Evolutionary conservation across 305 asterid species (phyloP), one percentile per base, ranked within the genome.

Genomic region (Fraxinus greggii): DNA sequence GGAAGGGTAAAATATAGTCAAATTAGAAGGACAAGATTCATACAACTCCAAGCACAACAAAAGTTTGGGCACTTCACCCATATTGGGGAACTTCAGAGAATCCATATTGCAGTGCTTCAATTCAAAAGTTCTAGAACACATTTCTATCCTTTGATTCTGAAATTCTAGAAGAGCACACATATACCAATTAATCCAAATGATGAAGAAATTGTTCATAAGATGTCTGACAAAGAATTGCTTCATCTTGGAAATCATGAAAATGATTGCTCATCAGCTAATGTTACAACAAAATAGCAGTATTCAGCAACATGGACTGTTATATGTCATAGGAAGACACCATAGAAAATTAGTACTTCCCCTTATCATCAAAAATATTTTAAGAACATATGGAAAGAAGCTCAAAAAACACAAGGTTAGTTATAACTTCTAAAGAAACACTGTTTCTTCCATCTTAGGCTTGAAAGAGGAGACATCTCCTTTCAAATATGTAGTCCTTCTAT

Each of bases 1-100:
- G 90, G 29, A 84, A 42, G 72, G 54, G 23, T 17, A 45, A 65
- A 78, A 75, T 70, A 51, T 31, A 32, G 59, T 31, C 67, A 80
- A 29, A 40, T 61, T 69, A 29, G 12, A 69, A 69, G 36, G 40
- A 28, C 13, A 67, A 1, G 31, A 61, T 61, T 61, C 70, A 61
- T 61, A 61, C 29, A 59, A 59, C 69, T 59, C 69, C 72, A 63
- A 63, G 72, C 32, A 63, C 33, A 24, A 61, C 32, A 63, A 24
- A 63, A 63, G 32, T 10, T 23, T 9, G 31, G 72, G 33, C 72
- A 9, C 33, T 63, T 63, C 33, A 63, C 19, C 72, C 72, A 63
- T 63, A 63, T 63, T 63, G 33, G 72, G 72, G 72, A 10, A 63
- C 31, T 9, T 23, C 72, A 63, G 32, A 24, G n/a, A 63, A 63